Evolutionary conservation across 148 eudicot species (phyloP).

Genomic region (Salicornia ramosissima): DNA sequence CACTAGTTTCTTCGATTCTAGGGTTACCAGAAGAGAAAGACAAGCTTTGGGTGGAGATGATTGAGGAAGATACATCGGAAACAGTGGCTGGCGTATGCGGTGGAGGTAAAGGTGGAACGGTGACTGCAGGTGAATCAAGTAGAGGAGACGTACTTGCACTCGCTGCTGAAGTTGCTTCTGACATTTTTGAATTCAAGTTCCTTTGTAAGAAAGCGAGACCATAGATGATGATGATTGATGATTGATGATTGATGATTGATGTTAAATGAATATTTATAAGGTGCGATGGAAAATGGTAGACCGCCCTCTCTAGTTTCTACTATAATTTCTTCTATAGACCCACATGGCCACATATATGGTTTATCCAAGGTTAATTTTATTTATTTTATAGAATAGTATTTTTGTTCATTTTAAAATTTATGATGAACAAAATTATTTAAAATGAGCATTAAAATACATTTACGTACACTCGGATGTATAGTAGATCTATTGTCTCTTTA

Average conservation of each 20-base stretch:
- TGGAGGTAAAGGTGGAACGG: slow-evolving; percentile 9
- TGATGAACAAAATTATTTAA: no score
- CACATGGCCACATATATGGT: no score
- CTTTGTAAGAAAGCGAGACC: no score
- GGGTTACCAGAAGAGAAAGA: slow-evolving; percentile 95
- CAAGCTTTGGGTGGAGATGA: slow-evolving; percentile 34
- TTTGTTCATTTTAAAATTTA: no score
- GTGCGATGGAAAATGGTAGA: background rate
- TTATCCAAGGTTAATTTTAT: no score
- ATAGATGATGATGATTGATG: background rate
- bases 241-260: background rate
- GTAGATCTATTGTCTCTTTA: no score
- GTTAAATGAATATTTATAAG: slow-evolving; percentile 4
- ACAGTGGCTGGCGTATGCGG: slow-evolving; percentile 12
- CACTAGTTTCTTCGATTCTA: slow-evolving; percentile 80
- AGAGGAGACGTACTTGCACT: background rate
- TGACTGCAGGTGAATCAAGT: slow-evolving; percentile 1
- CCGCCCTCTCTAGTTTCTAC: background rate
- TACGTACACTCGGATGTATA: no score
- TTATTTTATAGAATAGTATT: no score
- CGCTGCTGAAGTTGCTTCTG: slow-evolving; percentile 12
- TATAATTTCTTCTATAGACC: no score
- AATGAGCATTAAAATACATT: no score
- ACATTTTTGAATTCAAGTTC: slow-evolving; percentile 9
- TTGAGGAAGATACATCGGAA: slow-evolving; percentile 32